Base-by-base conservation (phyloP, 2,329 filamentous ascomycete genomes). In the Nemania abortiva region DNA sequence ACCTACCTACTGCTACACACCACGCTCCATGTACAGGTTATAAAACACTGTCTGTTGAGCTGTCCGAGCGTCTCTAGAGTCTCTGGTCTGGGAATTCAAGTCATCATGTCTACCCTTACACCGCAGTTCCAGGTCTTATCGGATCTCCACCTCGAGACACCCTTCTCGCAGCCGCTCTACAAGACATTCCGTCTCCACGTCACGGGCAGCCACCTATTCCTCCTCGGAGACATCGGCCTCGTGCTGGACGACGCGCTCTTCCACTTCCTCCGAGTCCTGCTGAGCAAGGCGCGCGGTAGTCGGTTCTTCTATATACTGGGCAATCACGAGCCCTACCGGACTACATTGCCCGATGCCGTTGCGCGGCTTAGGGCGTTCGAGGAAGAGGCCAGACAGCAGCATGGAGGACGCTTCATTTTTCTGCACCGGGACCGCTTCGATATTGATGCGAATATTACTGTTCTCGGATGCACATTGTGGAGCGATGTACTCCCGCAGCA, bases 291-390 rank as follows among this genome's bases (percentile, higher is more conserved):
- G n/a, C 63, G 55, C 20, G 63, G 63, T 27, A 59, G 63, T 54
- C 56, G 63, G 63, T 65, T 65, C 56, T 65, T 65, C 37, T 65
- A 65, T 59, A 31, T 65, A 18, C 47, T 65, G 24, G 63, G 63
- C 47, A 65, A 65, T 55, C 63, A 65, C 63, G 63, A 65, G 24
- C 49, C 55, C 45, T 65, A 65, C 56, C 27, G 37, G 56, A 60
- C 39, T n/a, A 65, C 63, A 29, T 59, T 65, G 37, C 20, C 55
- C 27, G 49, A 55, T 60, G 63, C 63, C 37, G 37, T 65, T 42
- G 37, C 20, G 37, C 55, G 63, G 49, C 63, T 65, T 47, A 65
- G 63, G 63, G 55, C 63, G 47, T 65, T 65, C 49, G 55, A 65
- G 37, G 24, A 49, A 49, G 56, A 65, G 55, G 63, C 63, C 27